Percentiles rank a stretch among this genome's conserved stretches.
Conservation (phyloP, 768 basidiomycete genomes). For the Kwoniella mangroviensis region DNA sequence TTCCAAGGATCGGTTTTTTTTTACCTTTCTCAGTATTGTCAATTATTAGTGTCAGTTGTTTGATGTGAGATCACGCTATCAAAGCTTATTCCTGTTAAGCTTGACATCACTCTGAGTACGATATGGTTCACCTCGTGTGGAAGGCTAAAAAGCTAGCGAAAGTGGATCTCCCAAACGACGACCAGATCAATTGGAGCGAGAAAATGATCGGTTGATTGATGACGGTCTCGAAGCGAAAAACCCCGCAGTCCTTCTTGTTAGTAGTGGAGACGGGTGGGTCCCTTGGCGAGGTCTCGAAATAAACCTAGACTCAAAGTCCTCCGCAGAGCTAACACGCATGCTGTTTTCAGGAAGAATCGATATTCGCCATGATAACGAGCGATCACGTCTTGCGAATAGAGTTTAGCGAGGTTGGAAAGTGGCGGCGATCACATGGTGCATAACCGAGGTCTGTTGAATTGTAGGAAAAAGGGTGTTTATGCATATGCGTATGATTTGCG, state of each 20-base stretch:
- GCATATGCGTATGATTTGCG: no score
- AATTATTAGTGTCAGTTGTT: background rate
- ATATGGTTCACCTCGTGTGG: background rate
- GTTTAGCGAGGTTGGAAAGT: background rate
- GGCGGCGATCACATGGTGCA: background rate
- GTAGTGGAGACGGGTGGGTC: background rate
- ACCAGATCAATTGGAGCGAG: background rate
- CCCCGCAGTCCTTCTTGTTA: background rate
- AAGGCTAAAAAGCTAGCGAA: background rate
- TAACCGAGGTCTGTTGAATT: background rate
- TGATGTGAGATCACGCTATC: conserved; percentile 17
- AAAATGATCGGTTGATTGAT: background rate
- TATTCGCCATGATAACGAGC: conserved; percentile 7
- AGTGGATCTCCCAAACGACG: background rate
- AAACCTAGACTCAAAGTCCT: background rate
- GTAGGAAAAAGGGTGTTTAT: background rate
- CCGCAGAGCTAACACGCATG: background rate
- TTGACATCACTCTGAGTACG: background rate
- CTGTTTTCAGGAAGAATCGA: background rate
- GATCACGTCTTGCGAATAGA: conserved; percentile 8
- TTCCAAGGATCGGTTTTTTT: no score
- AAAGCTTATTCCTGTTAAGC: conserved; percentile 1
- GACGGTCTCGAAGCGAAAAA: background rate
- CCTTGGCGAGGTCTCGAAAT: background rate
- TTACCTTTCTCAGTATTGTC: background rate